Evolutionary conservation across 768 basidiomycete genomes (phyloP), one percentile per base, ranked within the genome.

Genomic region (Hygrocybe punicea): DNA sequence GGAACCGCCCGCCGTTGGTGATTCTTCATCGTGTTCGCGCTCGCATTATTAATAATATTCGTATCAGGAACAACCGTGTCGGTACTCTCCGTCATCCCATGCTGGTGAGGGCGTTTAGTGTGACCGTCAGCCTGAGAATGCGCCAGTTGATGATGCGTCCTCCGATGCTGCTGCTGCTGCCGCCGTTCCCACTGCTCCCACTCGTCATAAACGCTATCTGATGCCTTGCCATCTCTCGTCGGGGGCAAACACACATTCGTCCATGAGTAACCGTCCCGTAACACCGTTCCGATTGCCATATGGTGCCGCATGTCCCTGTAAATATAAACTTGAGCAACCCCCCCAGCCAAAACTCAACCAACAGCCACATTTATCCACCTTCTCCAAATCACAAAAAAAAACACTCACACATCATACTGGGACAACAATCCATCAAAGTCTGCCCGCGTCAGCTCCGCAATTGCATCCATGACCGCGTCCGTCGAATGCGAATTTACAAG

Each of bases 231-330:
- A 54, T 83, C 81, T 29, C 71, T 66, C 9, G 81, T 76, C 8
- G 75, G 71, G 23, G 75, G 65, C 0, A 75, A 70, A 11, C 74
- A 64, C 14, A 76, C 70, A 9, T 73, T 65, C 25, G 67, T 61
- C 82, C 85, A 85, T 44, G 72, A 69, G 58, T 85, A 81, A 4
- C 78, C 73, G 24, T 81, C 77, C 51, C 78, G 68, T 8, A 85
- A 69, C 3, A 76, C 72, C 55, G 67, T 64, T 33, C 76, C 74
- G 6, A 84, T 66, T 7, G 73, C 73, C 61, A 81, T 82, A 62
- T 79, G 78, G 59, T 85, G 82, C 60, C 78, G 74, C 86, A 87
- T 87, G 65, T 86, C 86, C 66, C 85, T 88, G 60, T 25, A 44
- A 57, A 36, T 57, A 10, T 55, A 34, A 49, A 39, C 54, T 48